Conservation (phyloP, 2,329 filamentous ascomycete genomes). For the Herpotrichia juniperi region DNA sequence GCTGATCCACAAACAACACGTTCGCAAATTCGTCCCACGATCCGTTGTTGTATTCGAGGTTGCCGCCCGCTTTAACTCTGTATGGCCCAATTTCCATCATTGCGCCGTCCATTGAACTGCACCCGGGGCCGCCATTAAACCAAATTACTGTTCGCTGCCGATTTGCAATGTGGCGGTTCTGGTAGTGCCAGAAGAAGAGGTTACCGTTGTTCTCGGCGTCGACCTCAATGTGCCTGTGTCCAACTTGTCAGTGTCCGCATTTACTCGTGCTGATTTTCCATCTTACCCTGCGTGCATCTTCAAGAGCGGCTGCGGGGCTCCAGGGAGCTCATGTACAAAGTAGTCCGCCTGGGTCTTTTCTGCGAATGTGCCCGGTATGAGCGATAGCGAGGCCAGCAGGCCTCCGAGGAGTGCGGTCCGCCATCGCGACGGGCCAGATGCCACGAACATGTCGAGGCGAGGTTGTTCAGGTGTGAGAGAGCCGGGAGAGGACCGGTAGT, state of each 20-base stretch:
- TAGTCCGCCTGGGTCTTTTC: conserved; percentile 80
- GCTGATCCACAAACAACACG: conserved; percentile 94
- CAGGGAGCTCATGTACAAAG: conserved; percentile 84
- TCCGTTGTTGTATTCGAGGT: conserved; percentile 84
- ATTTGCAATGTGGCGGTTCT: conserved; percentile 94
- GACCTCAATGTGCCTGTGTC: conserved; percentile 83
- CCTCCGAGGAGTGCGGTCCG: conserved; percentile 39
- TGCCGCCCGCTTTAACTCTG: conserved; percentile 74
- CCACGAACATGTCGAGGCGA: conserved; percentile 17
- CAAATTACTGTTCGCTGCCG: conserved; percentile 90
- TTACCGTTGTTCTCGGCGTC: conserved; percentile 85
- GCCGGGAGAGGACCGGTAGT: conserved; percentile 25
- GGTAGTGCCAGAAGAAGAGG: conserved; percentile 97
- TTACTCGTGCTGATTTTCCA: not conserved
- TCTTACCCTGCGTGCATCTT: conserved; percentile 99
- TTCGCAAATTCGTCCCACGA: conserved; percentile 99
- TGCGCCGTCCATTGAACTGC: conserved; percentile 95
- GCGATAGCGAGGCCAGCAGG: conserved; percentile 37
- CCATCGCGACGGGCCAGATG: conserved; percentile 35
- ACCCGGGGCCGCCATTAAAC: conserved; percentile 96
- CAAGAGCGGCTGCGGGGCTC: conserved; percentile 77
- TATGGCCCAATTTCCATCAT: conserved; percentile 98
- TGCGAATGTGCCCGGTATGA: conserved; percentile 43
- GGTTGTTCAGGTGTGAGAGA: conserved; percentile 15
- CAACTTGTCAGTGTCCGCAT: conserved; percentile 7